These are phyloP conservation scores for Calonectria hawksworthii DNA, from an alignment of 2,329 filamentous ascomycete genomes.

Conservation along the genomic window DNA sequence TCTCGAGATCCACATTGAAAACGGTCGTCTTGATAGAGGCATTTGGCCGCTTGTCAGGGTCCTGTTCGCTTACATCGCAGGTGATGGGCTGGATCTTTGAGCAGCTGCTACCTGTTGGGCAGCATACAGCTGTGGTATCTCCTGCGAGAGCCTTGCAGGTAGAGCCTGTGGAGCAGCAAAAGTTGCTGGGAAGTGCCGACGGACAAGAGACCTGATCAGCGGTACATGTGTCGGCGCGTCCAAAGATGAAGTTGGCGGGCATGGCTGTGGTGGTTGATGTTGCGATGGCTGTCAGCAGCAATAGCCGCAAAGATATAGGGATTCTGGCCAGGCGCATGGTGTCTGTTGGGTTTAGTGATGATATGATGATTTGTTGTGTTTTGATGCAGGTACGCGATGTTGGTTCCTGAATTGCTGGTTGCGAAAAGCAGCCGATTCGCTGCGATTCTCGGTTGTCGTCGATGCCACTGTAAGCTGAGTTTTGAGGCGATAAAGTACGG, in stretches of 20 bases:
- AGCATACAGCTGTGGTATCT: constrained; percentile 79
- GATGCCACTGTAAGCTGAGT: not conserved
- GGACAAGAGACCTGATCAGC: constrained; percentile 67
- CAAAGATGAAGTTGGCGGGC: constrained; percentile 55
- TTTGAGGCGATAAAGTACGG: constrained; percentile 1
- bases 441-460: not conserved
- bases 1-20: constrained; percentile 67
- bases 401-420: constrained; percentile 3
- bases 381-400: not conserved
- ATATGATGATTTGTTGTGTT: constrained; percentile 5
- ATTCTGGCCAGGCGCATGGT: constrained; percentile 36
- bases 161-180: constrained; percentile 73
- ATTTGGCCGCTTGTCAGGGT: constrained; percentile 67
- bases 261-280: constrained; percentile 58
- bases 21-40: constrained; percentile 77
- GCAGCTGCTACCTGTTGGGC: constrained; percentile 72
- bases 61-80: constrained; percentile 74
- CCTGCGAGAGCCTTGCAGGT: constrained; percentile 74
- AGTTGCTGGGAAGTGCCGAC: constrained; percentile 69
- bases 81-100: constrained; percentile 72
- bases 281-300: constrained; percentile 54
- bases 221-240: constrained; percentile 65
- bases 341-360: not conserved
- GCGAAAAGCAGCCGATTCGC: not conserved
- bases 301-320: constrained; percentile 49